Evolutionary conservation across 2,329 filamentous ascomycete genomes (phyloP), one percentile per base, ranked within the genome.

Genomic region (Diaporthe vexans): DNA sequence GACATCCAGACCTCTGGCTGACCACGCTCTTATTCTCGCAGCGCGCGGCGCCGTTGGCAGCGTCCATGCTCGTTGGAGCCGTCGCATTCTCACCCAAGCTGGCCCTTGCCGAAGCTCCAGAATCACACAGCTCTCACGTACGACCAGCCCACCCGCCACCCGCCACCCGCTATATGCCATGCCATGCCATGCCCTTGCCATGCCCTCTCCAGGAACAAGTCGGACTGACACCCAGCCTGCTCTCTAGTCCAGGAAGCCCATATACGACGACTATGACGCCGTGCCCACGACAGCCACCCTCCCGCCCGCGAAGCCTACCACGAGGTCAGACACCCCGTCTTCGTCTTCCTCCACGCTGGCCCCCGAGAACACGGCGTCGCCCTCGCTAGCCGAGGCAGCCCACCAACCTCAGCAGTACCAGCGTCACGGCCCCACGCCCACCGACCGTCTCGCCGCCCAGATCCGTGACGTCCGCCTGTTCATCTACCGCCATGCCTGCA

Each of bases 401-500:
- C 54, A 26, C 40, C 24, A 10, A n/a, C 43, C 46, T n/a, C 57
- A 40, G 26, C 70, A 72, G 63, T n/a, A 54, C 63, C 70, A 72
- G 63, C 52, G 29, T 40, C 82, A 82, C 75, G 84, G 86, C 76
- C 94, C 94, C 19, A 95, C 95, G 29, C 95, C 95, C 19, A 98
- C 97, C 77, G 95, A 98, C 84, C 93, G 95, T 67, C 91, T 99
- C 51, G 95, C 97, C 74, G 89, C 88, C 46, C 92, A 98, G 82
- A 93, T 99, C 81, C 92, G 94, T 80, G 90, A 89, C 78, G 94
- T 90, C 75, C 95, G 97, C 75, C 88, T 98, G 76, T 93, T 93
- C 82, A 87, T 98, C 58, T 94, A 98, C 87, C 84, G 88, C 70
- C 91, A 95, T 81, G 93, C 94, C 74, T 90, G 92, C 73, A 85